Evolutionary conservation across 2,329 filamentous ascomycete species (phyloP).

Genomic region (Emericellopsis cladophorae): DNA sequence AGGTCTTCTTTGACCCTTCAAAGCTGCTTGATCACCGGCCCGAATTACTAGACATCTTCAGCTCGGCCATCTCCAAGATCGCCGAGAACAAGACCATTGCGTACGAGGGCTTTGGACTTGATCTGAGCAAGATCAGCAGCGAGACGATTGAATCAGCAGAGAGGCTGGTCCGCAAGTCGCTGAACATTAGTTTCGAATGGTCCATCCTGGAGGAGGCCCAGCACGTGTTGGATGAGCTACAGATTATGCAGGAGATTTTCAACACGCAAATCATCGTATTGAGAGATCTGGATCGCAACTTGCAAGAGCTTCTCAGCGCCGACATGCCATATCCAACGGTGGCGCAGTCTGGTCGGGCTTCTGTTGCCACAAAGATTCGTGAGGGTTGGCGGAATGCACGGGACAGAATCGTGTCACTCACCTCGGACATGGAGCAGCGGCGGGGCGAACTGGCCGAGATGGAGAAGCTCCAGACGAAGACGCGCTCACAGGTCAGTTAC

Average conservation of each 20-base stretch:
- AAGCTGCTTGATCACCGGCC: slow-evolving; percentile 7
- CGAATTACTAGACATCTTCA: slow-evolving; percentile 7
- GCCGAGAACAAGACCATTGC: slow-evolving; percentile 6
- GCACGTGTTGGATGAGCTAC: slow-evolving; percentile 8
- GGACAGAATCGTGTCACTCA: slow-evolving; percentile 4
- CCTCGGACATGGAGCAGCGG: slow-evolving; percentile 6
- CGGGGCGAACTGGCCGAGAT: slow-evolving; percentile 11
- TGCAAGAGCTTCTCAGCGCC: slow-evolving; percentile 3
- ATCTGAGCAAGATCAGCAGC: slow-evolving; percentile 10
- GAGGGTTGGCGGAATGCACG: slow-evolving; percentile 3
- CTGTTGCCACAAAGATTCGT: no score
- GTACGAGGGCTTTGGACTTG: slow-evolving; percentile 7
- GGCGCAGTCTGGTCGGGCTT: no score
- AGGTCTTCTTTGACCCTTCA: slow-evolving; percentile 7
- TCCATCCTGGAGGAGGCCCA: slow-evolving; percentile 7
- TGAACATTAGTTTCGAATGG: slow-evolving; percentile 9
- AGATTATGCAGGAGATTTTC: slow-evolving; percentile 8
- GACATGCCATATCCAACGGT: neutral
- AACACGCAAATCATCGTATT: slow-evolving; percentile 4
- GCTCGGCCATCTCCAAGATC: slow-evolving; percentile 8
- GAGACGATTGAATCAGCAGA: slow-evolving; percentile 12
- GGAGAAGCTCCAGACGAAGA: slow-evolving; percentile 13
- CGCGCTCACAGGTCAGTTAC: slow-evolving; percentile 9
- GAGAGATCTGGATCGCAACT: slow-evolving; percentile 6
- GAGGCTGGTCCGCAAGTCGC: slow-evolving; percentile 7